A percentile compares a stretch with the other conserved stretches of the same genome.
Conservation (phyloP, 352 stramenopile genomes). For the Phytophthora sp. region DNA sequence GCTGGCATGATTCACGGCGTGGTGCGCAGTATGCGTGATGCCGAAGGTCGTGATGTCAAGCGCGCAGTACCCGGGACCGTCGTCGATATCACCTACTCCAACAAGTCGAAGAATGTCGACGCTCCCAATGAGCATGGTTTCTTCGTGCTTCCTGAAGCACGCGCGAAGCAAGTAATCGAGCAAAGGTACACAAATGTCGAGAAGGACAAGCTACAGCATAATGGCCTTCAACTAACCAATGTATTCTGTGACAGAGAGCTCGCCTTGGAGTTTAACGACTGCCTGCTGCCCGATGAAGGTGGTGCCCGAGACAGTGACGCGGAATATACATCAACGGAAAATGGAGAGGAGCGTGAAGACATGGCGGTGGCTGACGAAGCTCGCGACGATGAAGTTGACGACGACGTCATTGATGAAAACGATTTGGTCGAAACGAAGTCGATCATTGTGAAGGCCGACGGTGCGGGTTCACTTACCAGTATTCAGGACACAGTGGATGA, state of each 20-base stretch:
- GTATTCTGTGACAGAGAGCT: constrained; percentile 63
- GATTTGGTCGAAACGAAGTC: constrained; percentile 56
- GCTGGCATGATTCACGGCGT: constrained; percentile 87
- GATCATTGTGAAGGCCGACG: constrained; percentile 85
- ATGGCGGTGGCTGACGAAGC: constrained; percentile 1
- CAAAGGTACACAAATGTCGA: constrained; percentile 48
- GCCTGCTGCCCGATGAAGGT: constrained; percentile 43
- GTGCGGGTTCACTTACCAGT: constrained; percentile 76
- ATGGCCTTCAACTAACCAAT: too few relatives aligned
- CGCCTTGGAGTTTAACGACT: constrained; percentile 74
- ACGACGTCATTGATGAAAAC: constrained; percentile 45
- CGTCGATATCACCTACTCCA: constrained; percentile 82
- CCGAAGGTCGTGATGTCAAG: constrained; percentile 61
- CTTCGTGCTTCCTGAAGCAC: constrained; percentile 66
- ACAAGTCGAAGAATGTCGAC: constrained; percentile 86
- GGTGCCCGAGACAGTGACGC: constrained; percentile 8
- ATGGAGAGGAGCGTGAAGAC: constrained; percentile 4
- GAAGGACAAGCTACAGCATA: neutral
- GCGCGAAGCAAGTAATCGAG: constrained; percentile 76
- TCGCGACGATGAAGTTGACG: constrained; percentile 10
- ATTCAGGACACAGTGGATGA: constrained; percentile 87
- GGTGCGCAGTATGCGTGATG: constrained; percentile 64
- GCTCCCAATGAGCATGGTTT: constrained; percentile 84
- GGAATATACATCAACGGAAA: constrained; percentile 17
- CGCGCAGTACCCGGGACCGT: constrained; percentile 67